Percentiles rank a stretch among this genome's conserved stretches.
phyloP scores from a whole-genome alignment of 257 asterid genomes.

The Plantago ovata region DNA sequence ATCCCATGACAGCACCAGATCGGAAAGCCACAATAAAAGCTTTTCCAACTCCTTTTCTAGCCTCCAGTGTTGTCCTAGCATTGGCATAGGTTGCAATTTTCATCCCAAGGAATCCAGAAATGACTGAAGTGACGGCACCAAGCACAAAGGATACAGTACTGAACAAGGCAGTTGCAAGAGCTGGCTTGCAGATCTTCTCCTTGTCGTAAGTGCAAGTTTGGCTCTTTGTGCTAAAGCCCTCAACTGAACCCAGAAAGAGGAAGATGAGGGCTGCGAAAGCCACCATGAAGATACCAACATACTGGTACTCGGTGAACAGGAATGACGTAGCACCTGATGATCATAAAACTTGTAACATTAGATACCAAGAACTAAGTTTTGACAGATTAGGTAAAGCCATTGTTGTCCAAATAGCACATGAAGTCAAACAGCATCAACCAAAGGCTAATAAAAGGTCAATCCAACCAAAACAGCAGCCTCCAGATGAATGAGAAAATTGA shows the following conservation, averaged over 20 bases:
- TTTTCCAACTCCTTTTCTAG: constrained; percentile 79
- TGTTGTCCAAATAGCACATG: not conserved
- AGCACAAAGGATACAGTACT: constrained; percentile 78
- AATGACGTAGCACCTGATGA: constrained; percentile 81
- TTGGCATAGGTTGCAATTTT: constrained; percentile 89
- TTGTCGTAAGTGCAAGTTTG: constrained; percentile 55
- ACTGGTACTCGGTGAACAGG: constrained; percentile 66
- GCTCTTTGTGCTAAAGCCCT: constrained; percentile 69
- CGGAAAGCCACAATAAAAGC: constrained; percentile 55
- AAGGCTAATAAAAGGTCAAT: constrained; percentile 1
- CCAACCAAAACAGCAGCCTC: not conserved
- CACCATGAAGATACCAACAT: constrained; percentile 81
- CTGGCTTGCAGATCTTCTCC: constrained; percentile 55
- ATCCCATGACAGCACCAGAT: constrained; percentile 92
- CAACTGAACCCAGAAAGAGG: constrained; percentile 81
- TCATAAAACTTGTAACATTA: not conserved
- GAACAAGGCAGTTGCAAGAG: constrained; percentile 77
- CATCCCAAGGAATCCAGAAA: constrained; percentile 92
- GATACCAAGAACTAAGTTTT: not conserved
- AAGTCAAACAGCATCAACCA: not conserved
- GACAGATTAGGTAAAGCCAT: too few species aligned
- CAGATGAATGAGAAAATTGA: too few species aligned
- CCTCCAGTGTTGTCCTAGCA: constrained; percentile 89
- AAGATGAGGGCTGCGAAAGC: constrained; percentile 84
- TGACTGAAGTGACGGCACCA: constrained; percentile 75